A percentile compares a stretch with the other conserved stretches of the same genome.
Evolutionary conservation across 2,329 filamentous ascomycete genomes (phyloP).

Genomic region (Aspergillus caelatus): DNA sequence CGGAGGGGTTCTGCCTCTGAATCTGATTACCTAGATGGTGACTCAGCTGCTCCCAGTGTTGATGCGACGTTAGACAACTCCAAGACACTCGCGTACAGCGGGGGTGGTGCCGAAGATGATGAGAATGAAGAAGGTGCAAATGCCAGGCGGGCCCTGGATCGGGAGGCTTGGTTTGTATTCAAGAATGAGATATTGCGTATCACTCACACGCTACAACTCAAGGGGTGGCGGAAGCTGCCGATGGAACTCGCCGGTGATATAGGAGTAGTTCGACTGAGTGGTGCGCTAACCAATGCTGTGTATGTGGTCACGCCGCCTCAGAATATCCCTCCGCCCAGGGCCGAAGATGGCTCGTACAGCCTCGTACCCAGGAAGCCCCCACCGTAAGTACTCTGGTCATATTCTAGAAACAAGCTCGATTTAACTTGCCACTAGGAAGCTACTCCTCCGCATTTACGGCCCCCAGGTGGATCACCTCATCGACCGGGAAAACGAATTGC

Average conservation of each 20-base stretch:
- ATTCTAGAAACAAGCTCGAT: background rate
- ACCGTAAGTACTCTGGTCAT: conserved; percentile 47
- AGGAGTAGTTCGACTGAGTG: conserved; percentile 63
- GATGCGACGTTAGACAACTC: conserved; percentile 87
- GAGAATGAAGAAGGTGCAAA: conserved; percentile 47
- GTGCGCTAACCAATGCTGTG: conserved; percentile 92
- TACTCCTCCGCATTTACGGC: conserved; percentile 89
- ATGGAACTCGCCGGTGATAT: conserved; percentile 47
- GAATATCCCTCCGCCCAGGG: conserved; percentile 53
- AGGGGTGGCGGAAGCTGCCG: conserved; percentile 85
- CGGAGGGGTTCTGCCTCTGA: conserved; percentile 69
- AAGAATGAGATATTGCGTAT: conserved; percentile 90
- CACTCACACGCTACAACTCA: conserved; percentile 83
- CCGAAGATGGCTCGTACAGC: conserved; percentile 43
- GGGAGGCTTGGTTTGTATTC: conserved; percentile 79
- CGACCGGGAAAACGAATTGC: conserved; percentile 85
- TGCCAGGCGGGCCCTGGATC: conserved; percentile 65
- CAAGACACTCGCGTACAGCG: conserved; percentile 78
- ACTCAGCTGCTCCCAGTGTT: conserved; percentile 79
- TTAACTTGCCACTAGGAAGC: conserved; percentile 56
- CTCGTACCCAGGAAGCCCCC: conserved; percentile 51
- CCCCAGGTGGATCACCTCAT: conserved; percentile 95
- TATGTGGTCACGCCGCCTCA: conserved; percentile 87
- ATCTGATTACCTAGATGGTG: conserved; percentile 81
- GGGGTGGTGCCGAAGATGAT: conserved; percentile 52